phyloP scores from a whole-genome alignment of 2,329 filamentous ascomycete genomes.

The Chrysoporthe deuterocubensis region DNA sequence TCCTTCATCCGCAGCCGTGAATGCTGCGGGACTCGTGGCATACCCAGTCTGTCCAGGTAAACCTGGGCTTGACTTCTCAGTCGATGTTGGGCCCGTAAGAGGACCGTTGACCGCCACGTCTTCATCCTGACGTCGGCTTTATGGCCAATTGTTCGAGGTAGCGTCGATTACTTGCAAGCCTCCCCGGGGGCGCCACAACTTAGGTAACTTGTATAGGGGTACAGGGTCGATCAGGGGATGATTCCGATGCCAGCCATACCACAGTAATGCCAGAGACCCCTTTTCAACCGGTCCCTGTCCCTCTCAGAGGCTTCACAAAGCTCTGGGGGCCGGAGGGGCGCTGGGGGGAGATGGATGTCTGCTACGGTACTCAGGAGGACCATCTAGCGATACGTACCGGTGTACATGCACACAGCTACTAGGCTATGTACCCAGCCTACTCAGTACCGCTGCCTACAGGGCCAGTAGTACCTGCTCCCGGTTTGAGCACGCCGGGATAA shows the following conservation, averaged over 20 bases:
- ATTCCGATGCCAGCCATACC: neutral
- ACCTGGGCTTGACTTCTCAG: neutral
- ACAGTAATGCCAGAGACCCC: neutral
- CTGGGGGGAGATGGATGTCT: too few species aligned
- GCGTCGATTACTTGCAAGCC: too few species aligned
- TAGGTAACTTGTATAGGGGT: too few species aligned
- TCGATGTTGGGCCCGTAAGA: neutral
- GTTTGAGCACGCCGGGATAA: neutral
- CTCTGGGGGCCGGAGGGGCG: neutral
- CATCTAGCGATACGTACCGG: neutral
- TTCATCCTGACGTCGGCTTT: neutral
- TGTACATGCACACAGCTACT: neutral
- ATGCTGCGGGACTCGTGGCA: neutral
- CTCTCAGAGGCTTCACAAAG: neutral
- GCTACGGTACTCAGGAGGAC: neutral
- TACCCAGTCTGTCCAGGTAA: neutral
- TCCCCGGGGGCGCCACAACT: neutral
- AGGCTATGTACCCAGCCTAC: neutral
- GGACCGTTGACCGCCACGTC: conserved; percentile 3
- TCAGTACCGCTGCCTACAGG: too few species aligned
- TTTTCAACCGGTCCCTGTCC: too few species aligned
- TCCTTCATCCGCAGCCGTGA: neutral
- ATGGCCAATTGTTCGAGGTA: neutral
- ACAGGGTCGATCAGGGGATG: neutral
- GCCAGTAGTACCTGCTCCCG: neutral